phyloP scores from a whole-genome alignment of 805 yeast genomes.

The Candida coquimbonensis region DNA sequence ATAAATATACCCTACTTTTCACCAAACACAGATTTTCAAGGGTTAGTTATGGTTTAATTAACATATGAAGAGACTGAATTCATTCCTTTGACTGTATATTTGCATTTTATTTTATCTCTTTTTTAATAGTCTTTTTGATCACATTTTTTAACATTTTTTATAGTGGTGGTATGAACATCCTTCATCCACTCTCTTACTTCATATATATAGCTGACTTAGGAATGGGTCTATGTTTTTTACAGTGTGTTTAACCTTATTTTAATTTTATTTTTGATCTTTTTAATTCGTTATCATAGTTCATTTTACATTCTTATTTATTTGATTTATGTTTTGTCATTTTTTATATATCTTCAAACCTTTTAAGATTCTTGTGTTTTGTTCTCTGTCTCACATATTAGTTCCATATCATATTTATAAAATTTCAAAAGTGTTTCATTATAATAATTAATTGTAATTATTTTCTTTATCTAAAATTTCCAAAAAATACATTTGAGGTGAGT shows the following conservation, averaged over 20 bases:
- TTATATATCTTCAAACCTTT: not conserved
- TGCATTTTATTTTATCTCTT: not conserved
- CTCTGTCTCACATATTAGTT: not conserved
- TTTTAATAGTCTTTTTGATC: not conserved
- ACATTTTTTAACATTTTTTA: not conserved
- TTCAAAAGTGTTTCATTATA: too few species aligned
- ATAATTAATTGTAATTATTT: too few species aligned
- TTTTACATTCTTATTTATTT: not conserved
- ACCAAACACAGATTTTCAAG: too few species aligned
- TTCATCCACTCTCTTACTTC: too few species aligned
- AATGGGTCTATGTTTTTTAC: not conserved
- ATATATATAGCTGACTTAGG: not conserved
- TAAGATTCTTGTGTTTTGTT: not conserved
- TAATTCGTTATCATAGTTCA: not conserved
- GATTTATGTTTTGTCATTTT: not conserved
- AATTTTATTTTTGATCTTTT: conserved; percentile 2
- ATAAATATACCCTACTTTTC: too few species aligned
- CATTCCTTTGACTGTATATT: not conserved
- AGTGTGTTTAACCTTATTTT: not conserved
- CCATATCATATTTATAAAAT: not conserved
- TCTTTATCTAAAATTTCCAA: too few species aligned
- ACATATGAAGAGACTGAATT: too few species aligned
- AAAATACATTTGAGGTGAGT: too few species aligned
- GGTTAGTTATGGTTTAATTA: too few species aligned
- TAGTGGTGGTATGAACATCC: not conserved